Percentiles rank a stretch among this genome's conserved stretches.
These are phyloP conservation scores for Ophiocordyceps polyrhachis-furcata DNA, from an alignment of 2,329 filamentous ascomycete genomes.

Conservation along the genomic window DNA sequence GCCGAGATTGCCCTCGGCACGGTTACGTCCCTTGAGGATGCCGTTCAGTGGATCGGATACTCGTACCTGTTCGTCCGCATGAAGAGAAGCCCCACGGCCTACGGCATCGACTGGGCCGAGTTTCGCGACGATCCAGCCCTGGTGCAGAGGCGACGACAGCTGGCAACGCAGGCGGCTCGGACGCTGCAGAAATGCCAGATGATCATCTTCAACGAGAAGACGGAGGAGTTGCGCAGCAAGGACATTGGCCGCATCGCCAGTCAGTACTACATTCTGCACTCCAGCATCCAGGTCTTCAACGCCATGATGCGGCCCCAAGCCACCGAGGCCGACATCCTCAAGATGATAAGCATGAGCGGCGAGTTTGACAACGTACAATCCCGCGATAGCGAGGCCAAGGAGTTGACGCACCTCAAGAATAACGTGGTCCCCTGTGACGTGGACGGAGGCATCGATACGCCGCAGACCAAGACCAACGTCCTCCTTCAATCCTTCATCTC, in stretches of 20 bases:
- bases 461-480: constrained; percentile 91
- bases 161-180: constrained; percentile 75
- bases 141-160: constrained; percentile 64
- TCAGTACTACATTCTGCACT: constrained; percentile 89
- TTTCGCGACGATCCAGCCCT: constrained; percentile 73
- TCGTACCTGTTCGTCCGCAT: constrained; percentile 96
- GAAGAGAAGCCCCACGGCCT: constrained; percentile 76
- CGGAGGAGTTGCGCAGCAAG: constrained; percentile 82
- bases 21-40: constrained; percentile 84
- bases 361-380: constrained; percentile 97
- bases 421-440: constrained; percentile 63
- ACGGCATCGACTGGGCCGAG: constrained; percentile 91
- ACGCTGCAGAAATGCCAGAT: constrained; percentile 88
- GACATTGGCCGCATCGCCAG: constrained; percentile 93
- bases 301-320: constrained; percentile 73
- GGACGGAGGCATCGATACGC: constrained; percentile 46
- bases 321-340: constrained; percentile 79
- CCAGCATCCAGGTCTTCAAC: constrained; percentile 92
- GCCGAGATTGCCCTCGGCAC: constrained; percentile 88
- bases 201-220: constrained; percentile 95
- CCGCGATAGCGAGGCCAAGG: constrained; percentile 74
- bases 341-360: constrained; percentile 94
- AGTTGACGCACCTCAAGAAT: constrained; percentile 56
- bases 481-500: constrained; percentile 89
- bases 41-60: constrained; percentile 93